These are phyloP conservation scores for Massarina eburnea DNA, from an alignment of 2,329 filamentous ascomycete genomes.

Conservation along the genomic window DNA sequence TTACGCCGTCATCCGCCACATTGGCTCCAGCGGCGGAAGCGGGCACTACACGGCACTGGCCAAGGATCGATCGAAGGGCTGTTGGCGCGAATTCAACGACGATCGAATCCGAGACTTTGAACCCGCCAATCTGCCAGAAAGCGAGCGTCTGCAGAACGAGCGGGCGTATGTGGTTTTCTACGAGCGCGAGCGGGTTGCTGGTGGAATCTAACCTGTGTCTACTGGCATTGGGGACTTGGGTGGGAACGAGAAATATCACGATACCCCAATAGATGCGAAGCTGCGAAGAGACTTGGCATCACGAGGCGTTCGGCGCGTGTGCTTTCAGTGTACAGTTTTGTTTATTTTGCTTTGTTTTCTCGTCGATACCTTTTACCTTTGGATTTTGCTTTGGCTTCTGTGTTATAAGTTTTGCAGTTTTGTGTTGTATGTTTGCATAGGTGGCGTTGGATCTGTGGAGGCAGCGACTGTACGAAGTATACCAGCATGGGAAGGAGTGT, in stretches of 20 bases:
- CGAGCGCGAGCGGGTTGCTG: conserved; percentile 46
- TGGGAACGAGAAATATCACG: background rate
- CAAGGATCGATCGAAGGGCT: conserved; percentile 52
- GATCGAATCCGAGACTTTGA: conserved; percentile 56
- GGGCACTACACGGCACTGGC: conserved; percentile 79
- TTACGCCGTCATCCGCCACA: conserved; percentile 81
- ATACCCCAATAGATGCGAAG: background rate
- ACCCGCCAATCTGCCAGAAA: conserved; percentile 51
- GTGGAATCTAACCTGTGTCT: conserved; percentile 21
- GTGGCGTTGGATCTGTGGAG: background rate
- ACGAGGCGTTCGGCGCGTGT: background rate
- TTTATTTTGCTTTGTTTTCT: background rate
- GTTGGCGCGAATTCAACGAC: conserved; percentile 66
- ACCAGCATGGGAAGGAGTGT: too few relatives aligned
- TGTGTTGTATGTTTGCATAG: background rate
- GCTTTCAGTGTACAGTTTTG: background rate
- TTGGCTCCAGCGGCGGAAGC: conserved; percentile 65
- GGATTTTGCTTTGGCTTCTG: background rate
- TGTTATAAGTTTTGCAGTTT: background rate
- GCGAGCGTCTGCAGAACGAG: conserved; percentile 61
- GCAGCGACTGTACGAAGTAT: too few relatives aligned
- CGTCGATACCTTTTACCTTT: background rate
- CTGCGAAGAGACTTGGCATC: background rate
- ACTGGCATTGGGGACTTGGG: too few relatives aligned
- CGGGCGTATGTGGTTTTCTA: conserved; percentile 69